Conservation (phyloP, 1,139 yeast genomes). For the Debaryomyces psychrophilus region DNA sequence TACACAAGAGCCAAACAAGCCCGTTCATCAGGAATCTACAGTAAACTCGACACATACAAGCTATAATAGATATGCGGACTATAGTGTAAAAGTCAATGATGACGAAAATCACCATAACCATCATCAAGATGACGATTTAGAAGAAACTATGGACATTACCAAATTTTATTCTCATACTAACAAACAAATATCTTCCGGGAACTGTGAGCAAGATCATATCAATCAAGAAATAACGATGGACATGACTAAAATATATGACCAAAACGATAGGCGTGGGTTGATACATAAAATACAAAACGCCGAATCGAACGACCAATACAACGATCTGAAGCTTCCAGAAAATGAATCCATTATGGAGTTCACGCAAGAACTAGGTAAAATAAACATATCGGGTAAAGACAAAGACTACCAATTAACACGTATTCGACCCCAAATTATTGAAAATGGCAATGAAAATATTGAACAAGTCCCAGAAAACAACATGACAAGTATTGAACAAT, state of each 20-base stretch:
- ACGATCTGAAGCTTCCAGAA: not conserved
- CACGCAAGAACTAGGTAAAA: slow-evolving; percentile 10
- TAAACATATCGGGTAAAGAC: not conserved
- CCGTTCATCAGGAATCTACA: not conserved
- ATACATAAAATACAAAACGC: not conserved
- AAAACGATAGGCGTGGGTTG: not conserved
- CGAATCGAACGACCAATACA: not conserved
- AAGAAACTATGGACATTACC: slow-evolving; percentile 16
- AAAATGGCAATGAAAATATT: not conserved
- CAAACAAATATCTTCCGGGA: not conserved
- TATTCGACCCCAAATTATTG: not conserved
- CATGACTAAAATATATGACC: slow-evolving; percentile 4
- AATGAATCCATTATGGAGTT: slow-evolving; percentile 9
- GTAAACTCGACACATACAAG: not conserved
- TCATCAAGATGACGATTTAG: slow-evolving; percentile 4
- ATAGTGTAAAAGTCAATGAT: not conserved
- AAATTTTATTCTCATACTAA: slow-evolving; percentile 1
- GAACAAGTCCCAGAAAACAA: not conserved
- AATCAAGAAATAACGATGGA: slow-evolving; percentile 7
- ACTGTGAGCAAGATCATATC: slow-evolving; percentile 2
- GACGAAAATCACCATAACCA: not conserved
- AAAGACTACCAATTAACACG: not conserved
- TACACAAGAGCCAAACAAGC: not conserved
- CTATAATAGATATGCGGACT: not conserved
- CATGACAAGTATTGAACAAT: not conserved